Conservation (phyloP, 768 basidiomycete genomes). For the Lactarius vividus region DNA sequence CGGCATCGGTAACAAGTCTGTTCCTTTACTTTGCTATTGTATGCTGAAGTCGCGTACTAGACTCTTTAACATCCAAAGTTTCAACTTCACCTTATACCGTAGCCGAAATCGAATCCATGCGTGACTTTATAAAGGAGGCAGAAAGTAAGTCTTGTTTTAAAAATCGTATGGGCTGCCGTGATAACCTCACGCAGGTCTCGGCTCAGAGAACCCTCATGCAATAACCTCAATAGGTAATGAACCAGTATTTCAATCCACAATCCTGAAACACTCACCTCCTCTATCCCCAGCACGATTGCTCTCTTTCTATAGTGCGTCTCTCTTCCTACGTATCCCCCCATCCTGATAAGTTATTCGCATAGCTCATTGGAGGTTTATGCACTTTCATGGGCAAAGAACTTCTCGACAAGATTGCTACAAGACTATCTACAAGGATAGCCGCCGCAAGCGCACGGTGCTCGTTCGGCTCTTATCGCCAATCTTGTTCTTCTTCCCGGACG, state of each 20-base stretch:
- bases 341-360: not conserved
- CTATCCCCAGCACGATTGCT: slow-evolving; percentile 10
- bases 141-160: not conserved
- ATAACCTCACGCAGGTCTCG: not conserved
- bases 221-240: slow-evolving; percentile 18
- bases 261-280: not conserved
- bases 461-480: slow-evolving; percentile 1
- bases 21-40: not conserved
- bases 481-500: slow-evolving; percentile 18
- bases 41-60: not conserved
- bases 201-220: not conserved
- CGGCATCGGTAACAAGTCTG: slow-evolving; percentile 8
- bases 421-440: slow-evolving; percentile 1
- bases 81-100: slow-evolving; percentile 18
- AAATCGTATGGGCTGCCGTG: not conserved
- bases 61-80: slow-evolving; percentile 15
- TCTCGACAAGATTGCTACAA: slow-evolving; percentile 15
- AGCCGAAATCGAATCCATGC: slow-evolving; percentile 12
- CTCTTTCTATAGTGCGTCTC: slow-evolving; percentile 8
- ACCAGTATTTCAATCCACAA: not conserved
- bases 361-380: slow-evolving; percentile 16
- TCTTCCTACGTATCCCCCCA: not conserved
- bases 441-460: slow-evolving; percentile 2
- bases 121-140: slow-evolving; percentile 5
- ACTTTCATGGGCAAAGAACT: slow-evolving; percentile 17